Conservation (phyloP, 108 stramenopile species). For the Schizochytrium sp. region DNA sequence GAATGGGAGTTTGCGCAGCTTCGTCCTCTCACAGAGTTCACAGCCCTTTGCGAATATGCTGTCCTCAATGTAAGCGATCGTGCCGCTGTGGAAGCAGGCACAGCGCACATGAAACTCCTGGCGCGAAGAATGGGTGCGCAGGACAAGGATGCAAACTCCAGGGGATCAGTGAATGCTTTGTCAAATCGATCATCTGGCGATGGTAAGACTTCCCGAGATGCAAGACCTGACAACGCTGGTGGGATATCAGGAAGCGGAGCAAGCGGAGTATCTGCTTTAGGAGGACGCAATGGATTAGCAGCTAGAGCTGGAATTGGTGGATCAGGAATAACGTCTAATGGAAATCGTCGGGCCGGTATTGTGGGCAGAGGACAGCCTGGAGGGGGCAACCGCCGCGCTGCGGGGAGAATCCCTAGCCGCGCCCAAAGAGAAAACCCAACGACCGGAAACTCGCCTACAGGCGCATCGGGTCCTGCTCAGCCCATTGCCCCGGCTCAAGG, state of each 20-base stretch:
- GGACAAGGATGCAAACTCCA: not conserved
- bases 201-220: not conserved
- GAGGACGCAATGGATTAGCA: not conserved
- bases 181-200: too few relatives aligned
- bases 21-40: constrained; percentile 12
- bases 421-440: not conserved
- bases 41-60: constrained; percentile 7
- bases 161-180: not conserved
- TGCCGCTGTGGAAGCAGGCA: constrained; percentile 16
- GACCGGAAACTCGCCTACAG: not conserved
- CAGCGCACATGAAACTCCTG: not conserved
- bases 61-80: constrained; percentile 22
- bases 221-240: not conserved
- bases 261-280: not conserved
- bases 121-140: not conserved
- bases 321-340: not conserved
- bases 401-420: too few relatives aligned
- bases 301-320: not conserved
- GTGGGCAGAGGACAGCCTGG: too few relatives aligned
- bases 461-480: not conserved
- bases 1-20: constrained; percentile 53
- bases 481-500: not conserved
- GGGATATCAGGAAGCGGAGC: not conserved
- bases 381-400: too few relatives aligned
- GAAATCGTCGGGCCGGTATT: too few relatives aligned